phyloP scores from a whole-genome alignment of 257 asterid genomes.

The Nicotiana noctiflora region DNA sequence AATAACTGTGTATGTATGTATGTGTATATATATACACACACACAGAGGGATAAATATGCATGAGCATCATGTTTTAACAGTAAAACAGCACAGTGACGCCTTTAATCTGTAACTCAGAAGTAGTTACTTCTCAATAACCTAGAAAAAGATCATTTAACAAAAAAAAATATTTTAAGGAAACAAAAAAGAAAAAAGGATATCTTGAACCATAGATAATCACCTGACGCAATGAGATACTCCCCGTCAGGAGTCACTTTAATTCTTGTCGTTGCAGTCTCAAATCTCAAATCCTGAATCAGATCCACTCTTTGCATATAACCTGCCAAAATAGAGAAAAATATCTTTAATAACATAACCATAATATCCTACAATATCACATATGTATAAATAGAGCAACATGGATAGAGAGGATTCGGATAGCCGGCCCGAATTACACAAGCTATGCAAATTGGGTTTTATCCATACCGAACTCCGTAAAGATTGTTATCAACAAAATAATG shows the following conservation, averaged over 20 bases:
- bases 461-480: background rate
- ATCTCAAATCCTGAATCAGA: slow-evolving; percentile 81
- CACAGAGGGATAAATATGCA: background rate
- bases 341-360: background rate
- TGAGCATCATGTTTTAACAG: background rate
- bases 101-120: background rate
- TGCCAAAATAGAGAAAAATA: slow-evolving; percentile 19
- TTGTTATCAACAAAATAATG: background rate
- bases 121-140: background rate
- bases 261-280: slow-evolving; percentile 79
- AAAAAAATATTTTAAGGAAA: background rate
- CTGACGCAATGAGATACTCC: slow-evolving; percentile 83
- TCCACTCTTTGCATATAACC: slow-evolving; percentile 81
- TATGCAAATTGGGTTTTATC: background rate
- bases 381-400: background rate
- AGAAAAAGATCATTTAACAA: background rate
- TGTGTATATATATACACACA: background rate
- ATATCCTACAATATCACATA: background rate
- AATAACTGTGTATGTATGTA: background rate
- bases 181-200: background rate
- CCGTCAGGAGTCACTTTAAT: slow-evolving; percentile 85
- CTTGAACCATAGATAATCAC: slow-evolving; percentile 17
- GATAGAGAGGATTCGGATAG: background rate
- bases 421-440: background rate
- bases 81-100: background rate